Percentiles rank a stretch among this genome's conserved stretches.
These are phyloP conservation scores for Penicillium canescens DNA, from an alignment of 495 filamentous ascomycete species.

Conservation along the genomic window DNA sequence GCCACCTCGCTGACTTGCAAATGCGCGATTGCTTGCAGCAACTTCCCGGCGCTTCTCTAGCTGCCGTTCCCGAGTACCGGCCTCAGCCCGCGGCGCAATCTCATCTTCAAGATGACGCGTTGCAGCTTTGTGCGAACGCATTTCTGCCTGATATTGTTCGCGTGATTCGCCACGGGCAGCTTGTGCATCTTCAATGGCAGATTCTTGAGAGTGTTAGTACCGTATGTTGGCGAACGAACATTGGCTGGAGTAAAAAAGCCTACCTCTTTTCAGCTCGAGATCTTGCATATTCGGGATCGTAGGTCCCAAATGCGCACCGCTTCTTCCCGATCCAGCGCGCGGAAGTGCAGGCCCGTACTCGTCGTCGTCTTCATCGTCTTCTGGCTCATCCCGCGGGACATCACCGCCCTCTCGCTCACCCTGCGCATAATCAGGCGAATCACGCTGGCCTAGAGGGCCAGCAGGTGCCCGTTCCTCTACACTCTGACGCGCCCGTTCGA, in stretches of 20 bases:
- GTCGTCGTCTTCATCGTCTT: conserved; percentile 52
- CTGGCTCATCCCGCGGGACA: conserved; percentile 14
- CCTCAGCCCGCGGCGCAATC: conserved; percentile 76
- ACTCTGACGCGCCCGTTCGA: conserved; percentile 49
- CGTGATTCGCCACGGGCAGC: conserved; percentile 55
- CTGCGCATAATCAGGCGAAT: conserved; percentile 29
- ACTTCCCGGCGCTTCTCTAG: conserved; percentile 78
- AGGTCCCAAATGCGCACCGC: conserved; percentile 55
- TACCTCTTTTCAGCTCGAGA: conserved; percentile 67
- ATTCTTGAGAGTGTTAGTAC: conserved; percentile 36
- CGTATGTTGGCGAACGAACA: not conserved
- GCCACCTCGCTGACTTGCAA: conserved; percentile 44
- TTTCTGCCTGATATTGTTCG: conserved; percentile 59
- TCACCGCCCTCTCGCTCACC: conserved; percentile 10
- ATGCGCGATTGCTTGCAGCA: conserved; percentile 48
- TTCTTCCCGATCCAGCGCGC: conserved; percentile 17
- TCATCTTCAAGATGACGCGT: conserved; percentile 60
- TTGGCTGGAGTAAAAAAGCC: not conserved
- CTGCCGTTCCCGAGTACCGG: conserved; percentile 80
- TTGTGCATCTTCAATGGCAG: conserved; percentile 53
- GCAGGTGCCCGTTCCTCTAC: conserved; percentile 9
- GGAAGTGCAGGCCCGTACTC: conserved; percentile 77
- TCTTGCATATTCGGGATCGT: conserved; percentile 76
- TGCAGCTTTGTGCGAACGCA: conserved; percentile 35
- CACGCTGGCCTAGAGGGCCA: conserved; percentile 5